A percentile compares a stretch with the other conserved stretches of the same genome.
Conservation (phyloP, 169 alveolate species). For the Plasmodium knowlesi region DNA sequence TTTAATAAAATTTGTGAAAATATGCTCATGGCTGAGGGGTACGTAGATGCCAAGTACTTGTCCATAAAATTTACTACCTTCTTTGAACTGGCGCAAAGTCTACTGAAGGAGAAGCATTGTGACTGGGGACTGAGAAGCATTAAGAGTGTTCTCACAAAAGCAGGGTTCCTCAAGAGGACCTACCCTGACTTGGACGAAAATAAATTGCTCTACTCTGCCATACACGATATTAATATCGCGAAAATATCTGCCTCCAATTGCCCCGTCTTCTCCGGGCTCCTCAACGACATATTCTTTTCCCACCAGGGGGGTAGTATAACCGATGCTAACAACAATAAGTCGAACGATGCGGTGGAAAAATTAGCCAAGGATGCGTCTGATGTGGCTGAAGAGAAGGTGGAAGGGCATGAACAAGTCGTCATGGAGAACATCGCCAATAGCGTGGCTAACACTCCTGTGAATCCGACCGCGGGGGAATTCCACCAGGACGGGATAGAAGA, state of each 20-base stretch:
- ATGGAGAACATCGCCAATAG: neutral
- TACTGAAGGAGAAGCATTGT: constrained; percentile 94
- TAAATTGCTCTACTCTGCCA: constrained; percentile 87
- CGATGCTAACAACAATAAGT: neutral
- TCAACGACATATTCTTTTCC: constrained; percentile 95
- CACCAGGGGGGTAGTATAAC: constrained; percentile 85
- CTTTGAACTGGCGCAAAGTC: constrained; percentile 92
- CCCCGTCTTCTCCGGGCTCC: constrained; percentile 85
- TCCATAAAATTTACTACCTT: constrained; percentile 95
- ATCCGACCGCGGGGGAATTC: neutral
- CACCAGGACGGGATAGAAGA: constrained; percentile 12
- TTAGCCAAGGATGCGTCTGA: neutral
- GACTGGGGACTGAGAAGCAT: constrained; percentile 98
- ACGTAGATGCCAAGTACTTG: constrained; percentile 94
- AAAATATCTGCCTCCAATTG: constrained; percentile 81
- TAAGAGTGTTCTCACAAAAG: constrained; percentile 96
- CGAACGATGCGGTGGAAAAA: neutral
- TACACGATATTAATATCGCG: constrained; percentile 85
- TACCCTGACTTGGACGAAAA: constrained; percentile 93
- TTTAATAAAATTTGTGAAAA: constrained; percentile 95
- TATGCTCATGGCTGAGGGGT: constrained; percentile 98
- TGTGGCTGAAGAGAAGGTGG: neutral
- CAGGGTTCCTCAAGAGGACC: constrained; percentile 96
- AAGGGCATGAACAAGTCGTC: neutral
- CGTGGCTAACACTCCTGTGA: neutral